These are phyloP conservation scores for Escallonia herrerae DNA, from an alignment of 129 eudicot genomes.

Conservation along the genomic window DNA sequence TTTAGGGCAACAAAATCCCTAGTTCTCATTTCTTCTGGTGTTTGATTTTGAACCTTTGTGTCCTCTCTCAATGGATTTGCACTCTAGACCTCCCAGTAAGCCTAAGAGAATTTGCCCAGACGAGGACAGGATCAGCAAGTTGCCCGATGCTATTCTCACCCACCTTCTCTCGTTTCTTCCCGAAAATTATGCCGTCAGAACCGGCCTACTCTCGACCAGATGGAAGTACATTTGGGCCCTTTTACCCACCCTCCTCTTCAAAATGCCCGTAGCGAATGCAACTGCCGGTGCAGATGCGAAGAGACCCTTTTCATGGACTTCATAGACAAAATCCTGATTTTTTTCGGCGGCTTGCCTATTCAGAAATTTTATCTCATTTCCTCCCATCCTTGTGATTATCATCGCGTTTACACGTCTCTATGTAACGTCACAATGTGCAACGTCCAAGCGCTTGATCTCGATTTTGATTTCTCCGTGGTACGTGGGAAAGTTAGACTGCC, in stretches of 20 bases:
- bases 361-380: not conserved
- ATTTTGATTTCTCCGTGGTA: not conserved
- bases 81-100: too few relatives aligned
- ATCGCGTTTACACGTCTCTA: not conserved
- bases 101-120: too few relatives aligned
- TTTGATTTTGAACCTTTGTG: too few relatives aligned
- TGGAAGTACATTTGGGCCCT: conserved; percentile 6
- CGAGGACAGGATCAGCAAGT: conserved; percentile 7
- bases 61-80: too few relatives aligned
- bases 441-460: not conserved
- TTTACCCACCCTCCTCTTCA: not conserved
- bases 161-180: not conserved
- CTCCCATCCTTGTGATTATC: not conserved
- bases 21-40: too few relatives aligned
- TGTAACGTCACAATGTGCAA: too few relatives aligned
- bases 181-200: not conserved
- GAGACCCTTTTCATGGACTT: not conserved
- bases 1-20: too few relatives aligned
- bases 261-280: too few relatives aligned
- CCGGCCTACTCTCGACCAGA: conserved; percentile 1
- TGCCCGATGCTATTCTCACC: conserved; percentile 2
- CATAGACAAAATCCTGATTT: not conserved
- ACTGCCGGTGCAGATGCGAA: not conserved
- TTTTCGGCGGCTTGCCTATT: not conserved
- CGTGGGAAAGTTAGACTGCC: not conserved